These are phyloP conservation scores for Amphibolis antarctica DNA, from an alignment of 106 monocot genomes.

Conservation along the genomic window DNA sequence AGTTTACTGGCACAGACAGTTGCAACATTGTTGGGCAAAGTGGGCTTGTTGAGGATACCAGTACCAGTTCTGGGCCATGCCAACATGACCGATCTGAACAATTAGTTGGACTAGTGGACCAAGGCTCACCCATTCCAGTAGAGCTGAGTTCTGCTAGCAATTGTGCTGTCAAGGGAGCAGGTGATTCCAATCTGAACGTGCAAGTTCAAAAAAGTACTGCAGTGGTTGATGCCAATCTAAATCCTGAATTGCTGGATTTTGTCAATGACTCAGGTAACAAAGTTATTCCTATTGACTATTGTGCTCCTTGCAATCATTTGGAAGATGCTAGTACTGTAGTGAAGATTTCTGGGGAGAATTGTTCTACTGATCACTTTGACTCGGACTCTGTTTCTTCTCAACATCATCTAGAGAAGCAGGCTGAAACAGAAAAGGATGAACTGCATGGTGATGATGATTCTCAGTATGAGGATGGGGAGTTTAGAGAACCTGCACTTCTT, in stretches of 20 bases:
- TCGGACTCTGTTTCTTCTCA: slow-evolving; percentile 21
- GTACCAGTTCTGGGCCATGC: not conserved
- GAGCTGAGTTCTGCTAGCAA: not conserved
- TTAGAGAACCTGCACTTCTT: slow-evolving; percentile 54
- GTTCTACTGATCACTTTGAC: slow-evolving; percentile 15
- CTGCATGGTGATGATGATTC: slow-evolving; percentile 51
- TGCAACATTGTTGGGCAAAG: not conserved
- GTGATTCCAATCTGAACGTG: not conserved
- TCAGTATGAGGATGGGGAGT: slow-evolving; percentile 93
- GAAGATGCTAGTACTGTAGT: slow-evolving; percentile 4
- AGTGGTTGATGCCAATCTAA: not conserved
- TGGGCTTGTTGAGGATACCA: not conserved
- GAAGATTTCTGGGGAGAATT: slow-evolving; percentile 9
- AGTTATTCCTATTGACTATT: not conserved
- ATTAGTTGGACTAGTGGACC: not conserved
- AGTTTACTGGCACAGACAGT: not conserved
- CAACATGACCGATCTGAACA: not conserved
- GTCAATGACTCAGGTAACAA: not conserved
- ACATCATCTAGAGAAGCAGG: slow-evolving; percentile 19
- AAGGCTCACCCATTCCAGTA: not conserved
- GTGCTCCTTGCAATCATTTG: not conserved
- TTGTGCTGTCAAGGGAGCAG: not conserved
- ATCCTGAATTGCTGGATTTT: not conserved
- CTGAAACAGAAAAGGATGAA: slow-evolving; percentile 36
- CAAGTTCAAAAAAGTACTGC: slow-evolving; percentile 1